A percentile compares a stretch with the other conserved stretches of the same genome.
phyloP scores from a whole-genome alignment of 2,329 filamentous ascomycete genomes.

The Chalaropsis ovoidea region DNA sequence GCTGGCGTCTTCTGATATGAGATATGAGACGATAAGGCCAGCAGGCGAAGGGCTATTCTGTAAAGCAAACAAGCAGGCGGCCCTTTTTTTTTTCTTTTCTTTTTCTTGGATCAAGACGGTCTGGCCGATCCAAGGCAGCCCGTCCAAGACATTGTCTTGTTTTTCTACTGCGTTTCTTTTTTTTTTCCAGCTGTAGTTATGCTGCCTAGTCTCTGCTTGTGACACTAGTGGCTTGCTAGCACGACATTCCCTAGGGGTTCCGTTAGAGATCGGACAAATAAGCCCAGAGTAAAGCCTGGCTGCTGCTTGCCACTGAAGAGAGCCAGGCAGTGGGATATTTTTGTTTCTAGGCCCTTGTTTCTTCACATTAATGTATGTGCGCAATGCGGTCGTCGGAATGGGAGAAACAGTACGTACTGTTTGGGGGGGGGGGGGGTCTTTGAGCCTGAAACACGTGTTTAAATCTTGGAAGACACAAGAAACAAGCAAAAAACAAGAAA shows the following conservation, averaged over 20 bases:
- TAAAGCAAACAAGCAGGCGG: too few relatives aligned
- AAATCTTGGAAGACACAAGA: too few relatives aligned
- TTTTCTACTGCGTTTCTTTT: too few relatives aligned
- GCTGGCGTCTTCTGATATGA: not conserved
- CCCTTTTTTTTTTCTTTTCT: not conserved
- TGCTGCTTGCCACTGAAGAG: not conserved
- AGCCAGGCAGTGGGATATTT: not conserved
- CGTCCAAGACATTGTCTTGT: not conserved
- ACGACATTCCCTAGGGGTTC: not conserved
- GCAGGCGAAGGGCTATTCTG: too few relatives aligned
- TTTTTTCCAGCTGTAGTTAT: not conserved
- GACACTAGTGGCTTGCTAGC: not conserved
- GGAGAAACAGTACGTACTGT: too few relatives aligned
- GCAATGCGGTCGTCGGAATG: too few relatives aligned
- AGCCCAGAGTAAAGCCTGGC: not conserved
- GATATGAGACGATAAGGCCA: too few relatives aligned
- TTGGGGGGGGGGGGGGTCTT: too few relatives aligned
- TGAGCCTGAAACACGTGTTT: too few relatives aligned
- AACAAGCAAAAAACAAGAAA: too few relatives aligned
- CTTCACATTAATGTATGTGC: not conserved
- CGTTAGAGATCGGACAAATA: slow-evolving; percentile 9
- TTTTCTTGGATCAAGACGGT: slow-evolving; percentile 1
- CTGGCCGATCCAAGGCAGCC: not conserved
- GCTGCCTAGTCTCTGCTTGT: too few relatives aligned
- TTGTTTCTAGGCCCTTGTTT: not conserved